Evolutionary conservation across 208 protist species (phyloP).

Genomic region (Trichomonas vaginalis): DNA sequence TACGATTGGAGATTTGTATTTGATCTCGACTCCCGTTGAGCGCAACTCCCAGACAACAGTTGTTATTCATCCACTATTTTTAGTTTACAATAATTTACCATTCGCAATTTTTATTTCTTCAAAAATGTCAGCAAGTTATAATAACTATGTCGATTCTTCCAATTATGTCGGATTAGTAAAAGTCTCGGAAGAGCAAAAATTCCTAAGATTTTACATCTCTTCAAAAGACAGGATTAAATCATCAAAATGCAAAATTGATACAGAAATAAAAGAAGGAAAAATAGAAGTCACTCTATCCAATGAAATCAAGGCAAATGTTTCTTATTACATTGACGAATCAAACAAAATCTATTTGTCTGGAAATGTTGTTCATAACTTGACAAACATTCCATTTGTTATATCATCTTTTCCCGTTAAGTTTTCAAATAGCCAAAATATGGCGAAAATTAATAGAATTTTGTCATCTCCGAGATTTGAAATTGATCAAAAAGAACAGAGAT

Average conservation of each 20-base stretch:
- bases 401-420: too few relatives aligned
- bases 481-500: too few relatives aligned
- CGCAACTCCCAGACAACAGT: background rate
- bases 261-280: background rate
- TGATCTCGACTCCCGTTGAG: background rate
- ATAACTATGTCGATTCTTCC: background rate
- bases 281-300: background rate
- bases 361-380: background rate
- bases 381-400: background rate
- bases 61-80: background rate
- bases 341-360: background rate
- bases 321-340: background rate
- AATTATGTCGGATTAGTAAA: background rate
- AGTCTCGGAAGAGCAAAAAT: background rate
- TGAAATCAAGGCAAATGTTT: background rate
- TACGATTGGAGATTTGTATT: background rate
- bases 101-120: background rate
- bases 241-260: background rate
- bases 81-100: background rate
- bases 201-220: background rate
- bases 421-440: too few relatives aligned
- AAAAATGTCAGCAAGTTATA: background rate
- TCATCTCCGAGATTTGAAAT: too few relatives aligned
- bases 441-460: too few relatives aligned
- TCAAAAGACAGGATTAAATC: too few relatives aligned